Conservation (phyloP, 176 grass and related monocot species). For the sorghum (Sorghum bicolor) region Sorghum_bicolor_NCBIv3 NC_012875.2:53298501-53299000, state of each 20-base stretch:
- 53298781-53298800: background rate
- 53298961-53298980: background rate
- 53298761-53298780: background rate
- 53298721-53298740: background rate
- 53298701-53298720: background rate
- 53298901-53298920: background rate
- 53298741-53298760: background rate
- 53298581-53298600: background rate
- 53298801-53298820: background rate
- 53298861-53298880: background rate
- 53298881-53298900: background rate
- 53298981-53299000: slow-evolving; percentile 4
- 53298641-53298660: background rate
- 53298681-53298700: too few relatives aligned
- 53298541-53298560: background rate
- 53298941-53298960: background rate
- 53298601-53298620: slow-evolving; percentile 4
- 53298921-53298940: slow-evolving; percentile 4
- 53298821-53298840: background rate
- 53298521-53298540: background rate
- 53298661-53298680: too few relatives aligned
- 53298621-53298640: background rate
- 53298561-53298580: slow-evolving; percentile 12
- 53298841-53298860: background rate
- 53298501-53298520: background rate